Base-by-base conservation (phyloP, 108 stramenopile species). In the Nitzschia sp. region DNA sequence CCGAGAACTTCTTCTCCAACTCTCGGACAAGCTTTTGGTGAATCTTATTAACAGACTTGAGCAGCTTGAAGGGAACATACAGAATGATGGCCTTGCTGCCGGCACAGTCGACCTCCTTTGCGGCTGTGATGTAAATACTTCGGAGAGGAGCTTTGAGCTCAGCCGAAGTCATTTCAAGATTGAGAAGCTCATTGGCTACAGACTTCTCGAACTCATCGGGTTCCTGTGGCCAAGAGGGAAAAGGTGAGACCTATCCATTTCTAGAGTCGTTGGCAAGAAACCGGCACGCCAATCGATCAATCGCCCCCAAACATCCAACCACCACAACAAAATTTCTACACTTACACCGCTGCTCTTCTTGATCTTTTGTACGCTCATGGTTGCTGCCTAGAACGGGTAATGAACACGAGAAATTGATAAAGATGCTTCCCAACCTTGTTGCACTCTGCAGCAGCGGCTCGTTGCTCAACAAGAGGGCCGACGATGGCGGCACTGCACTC, bases 1-100 rank as follows among this genome's bases (percentile, higher is more conserved):
- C 99, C 48, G 96, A 96, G 90, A 98, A 98, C 82, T 99, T 99
- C 95, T 99, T 99, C 90, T 99, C 99, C 75, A 99, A 82, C 83
- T 99, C 99, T 45, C 96, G 95, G 18, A 99, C 96, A 68, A 99
- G 90, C 54, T 88, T 86, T 56, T 77, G 76, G 74, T 99, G 99
- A 76, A 99, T 93, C 91, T 98, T 98, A 83, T 98, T 84, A 89
- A 95, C 97, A 58, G 91, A 76, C 71, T 82, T 87, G 35, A 98
- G 92, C 19, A 97, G 94, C 64, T 95, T 92, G 96, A 78, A 99
- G 30, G 99, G 99, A 54, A 99, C 98, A 80, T 97, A 98, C 60
- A 98, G 30, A 68, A 99, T 75, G 82, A 98, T 96, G 62, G 99
- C 99, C 79, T 97, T 97, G 70, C 92, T 95, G 62, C 68, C 78